These are phyloP conservation scores for Auxenochlorella pyrenoidosa DNA, from an alignment of 139 green algal species.

Conservation along the genomic window DNA sequence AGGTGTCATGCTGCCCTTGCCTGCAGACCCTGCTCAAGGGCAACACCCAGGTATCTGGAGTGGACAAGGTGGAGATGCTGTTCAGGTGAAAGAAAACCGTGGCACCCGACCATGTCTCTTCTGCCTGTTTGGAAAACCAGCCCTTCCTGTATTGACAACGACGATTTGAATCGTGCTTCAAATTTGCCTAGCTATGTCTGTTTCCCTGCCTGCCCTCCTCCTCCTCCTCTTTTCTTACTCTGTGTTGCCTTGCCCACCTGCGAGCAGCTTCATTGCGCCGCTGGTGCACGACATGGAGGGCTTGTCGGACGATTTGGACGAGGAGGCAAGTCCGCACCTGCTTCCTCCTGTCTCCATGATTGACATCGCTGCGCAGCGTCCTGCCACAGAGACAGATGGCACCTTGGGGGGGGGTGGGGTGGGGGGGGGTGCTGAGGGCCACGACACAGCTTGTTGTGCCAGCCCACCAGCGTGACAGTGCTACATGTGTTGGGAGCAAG, in stretches of 20 bases:
- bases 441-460: no score
- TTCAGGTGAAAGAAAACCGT: constrained; percentile 45
- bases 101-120: background rate
- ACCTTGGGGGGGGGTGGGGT: no score
- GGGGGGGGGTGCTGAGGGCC: no score
- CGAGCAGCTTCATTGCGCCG: constrained; percentile 69
- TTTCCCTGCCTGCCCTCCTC: no score
- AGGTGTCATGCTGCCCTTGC: background rate
- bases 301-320: constrained; percentile 66
- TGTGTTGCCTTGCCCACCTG: background rate
- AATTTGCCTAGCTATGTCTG: no score
- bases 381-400: background rate
- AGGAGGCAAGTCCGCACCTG: constrained; percentile 61
- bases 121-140: no score
- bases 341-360: background rate
- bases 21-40: constrained; percentile 63
- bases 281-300: constrained; percentile 69
- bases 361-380: background rate
- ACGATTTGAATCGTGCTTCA: no score
- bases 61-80: constrained; percentile 71
- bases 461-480: no score
- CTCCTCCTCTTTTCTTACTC: no score
- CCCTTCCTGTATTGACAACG: no score
- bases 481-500: no score
- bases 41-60: constrained; percentile 46